Evolutionary conservation across 2,329 filamentous ascomycete species (phyloP).

Genomic region (Fusarium sp.): DNA sequence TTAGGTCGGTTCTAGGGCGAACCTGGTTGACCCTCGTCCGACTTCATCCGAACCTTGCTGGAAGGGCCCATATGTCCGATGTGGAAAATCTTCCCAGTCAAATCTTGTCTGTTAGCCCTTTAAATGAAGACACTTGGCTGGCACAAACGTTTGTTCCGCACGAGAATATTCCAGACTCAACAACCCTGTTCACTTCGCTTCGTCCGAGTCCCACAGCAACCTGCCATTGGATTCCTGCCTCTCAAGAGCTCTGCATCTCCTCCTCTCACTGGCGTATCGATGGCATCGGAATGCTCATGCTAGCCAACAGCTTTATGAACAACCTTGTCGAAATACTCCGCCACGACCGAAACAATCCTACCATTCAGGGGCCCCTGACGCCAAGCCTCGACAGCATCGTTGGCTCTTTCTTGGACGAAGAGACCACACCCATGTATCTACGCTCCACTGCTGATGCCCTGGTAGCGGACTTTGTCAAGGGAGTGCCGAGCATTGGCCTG

Average conservation of each 20-base stretch:
- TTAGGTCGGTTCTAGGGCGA: constrained; percentile 18
- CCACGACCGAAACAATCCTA: constrained; percentile 10
- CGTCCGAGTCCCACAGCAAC: constrained; percentile 3
- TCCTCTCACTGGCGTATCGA: constrained; percentile 45
- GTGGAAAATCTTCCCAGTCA: not conserved
- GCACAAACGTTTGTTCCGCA: constrained; percentile 17
- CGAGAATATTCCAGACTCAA: not conserved
- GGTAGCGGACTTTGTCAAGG: not conserved
- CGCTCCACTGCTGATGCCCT: not conserved
- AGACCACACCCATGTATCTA: constrained; percentile 22
- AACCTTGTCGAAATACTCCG: constrained; percentile 35
- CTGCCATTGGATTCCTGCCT: constrained; percentile 19
- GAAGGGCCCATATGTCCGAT: not conserved
- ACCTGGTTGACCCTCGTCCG: constrained; percentile 29
- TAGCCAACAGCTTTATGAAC: constrained; percentile 33
- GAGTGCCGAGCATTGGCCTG: not conserved
- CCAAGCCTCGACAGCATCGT: constrained; percentile 43
- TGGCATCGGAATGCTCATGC: constrained; percentile 41
- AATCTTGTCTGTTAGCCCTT: not conserved
- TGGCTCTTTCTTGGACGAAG: constrained; percentile 38
- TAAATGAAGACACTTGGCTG: constrained; percentile 10
- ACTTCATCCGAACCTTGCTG: constrained; percentile 28
- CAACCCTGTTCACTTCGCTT: not conserved
- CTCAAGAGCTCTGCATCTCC: constrained; percentile 13
- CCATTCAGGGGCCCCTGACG: constrained; percentile 36